These are phyloP conservation scores for Amphirosellinia nigrospora DNA, from an alignment of 495 filamentous ascomycete species.

Conservation along the genomic window DNA sequence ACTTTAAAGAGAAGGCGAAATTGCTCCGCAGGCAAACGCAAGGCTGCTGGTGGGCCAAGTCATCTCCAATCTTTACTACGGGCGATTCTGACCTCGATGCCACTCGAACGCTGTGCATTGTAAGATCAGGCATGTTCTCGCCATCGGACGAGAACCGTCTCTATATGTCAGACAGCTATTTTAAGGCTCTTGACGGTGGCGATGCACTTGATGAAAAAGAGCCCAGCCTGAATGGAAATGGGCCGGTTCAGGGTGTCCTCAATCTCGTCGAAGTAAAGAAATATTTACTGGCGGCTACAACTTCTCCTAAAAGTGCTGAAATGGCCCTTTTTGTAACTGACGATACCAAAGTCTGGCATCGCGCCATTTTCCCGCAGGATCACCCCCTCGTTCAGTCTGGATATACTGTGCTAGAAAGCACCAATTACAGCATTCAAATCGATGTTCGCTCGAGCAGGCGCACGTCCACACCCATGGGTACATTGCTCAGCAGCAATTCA, in stretches of 20 bases:
- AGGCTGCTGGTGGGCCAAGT: constrained; percentile 84
- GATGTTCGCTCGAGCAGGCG: constrained; percentile 77
- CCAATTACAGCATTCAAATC: constrained; percentile 95
- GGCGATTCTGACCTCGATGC: constrained; percentile 62
- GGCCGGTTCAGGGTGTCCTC: constrained; percentile 74
- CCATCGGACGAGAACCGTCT: constrained; percentile 71
- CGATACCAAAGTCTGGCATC: constrained; percentile 84
- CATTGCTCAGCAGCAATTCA: constrained; percentile 90
- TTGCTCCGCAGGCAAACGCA: constrained; percentile 66
- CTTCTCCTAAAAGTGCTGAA: constrained; percentile 80
- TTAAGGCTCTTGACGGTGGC: constrained; percentile 56
- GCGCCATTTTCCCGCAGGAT: constrained; percentile 81
- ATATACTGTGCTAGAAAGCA: constrained; percentile 93
- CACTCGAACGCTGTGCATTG: constrained; percentile 79
- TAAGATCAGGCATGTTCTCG: constrained; percentile 67
- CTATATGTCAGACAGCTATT: constrained; percentile 79
- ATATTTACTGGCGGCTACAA: constrained; percentile 82
- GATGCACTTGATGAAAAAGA: constrained; percentile 65
- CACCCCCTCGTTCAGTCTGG: constrained; percentile 78
- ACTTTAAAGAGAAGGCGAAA: constrained; percentile 70
- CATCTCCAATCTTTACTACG: constrained; percentile 72
- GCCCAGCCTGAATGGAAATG: constrained; percentile 73
- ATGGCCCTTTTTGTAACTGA: constrained; percentile 83
- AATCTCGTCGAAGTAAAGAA: constrained; percentile 81
- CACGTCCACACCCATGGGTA: constrained; percentile 72